Conservation (phyloP, 345 rosid species). For the Citrus unshiu region DNA sequence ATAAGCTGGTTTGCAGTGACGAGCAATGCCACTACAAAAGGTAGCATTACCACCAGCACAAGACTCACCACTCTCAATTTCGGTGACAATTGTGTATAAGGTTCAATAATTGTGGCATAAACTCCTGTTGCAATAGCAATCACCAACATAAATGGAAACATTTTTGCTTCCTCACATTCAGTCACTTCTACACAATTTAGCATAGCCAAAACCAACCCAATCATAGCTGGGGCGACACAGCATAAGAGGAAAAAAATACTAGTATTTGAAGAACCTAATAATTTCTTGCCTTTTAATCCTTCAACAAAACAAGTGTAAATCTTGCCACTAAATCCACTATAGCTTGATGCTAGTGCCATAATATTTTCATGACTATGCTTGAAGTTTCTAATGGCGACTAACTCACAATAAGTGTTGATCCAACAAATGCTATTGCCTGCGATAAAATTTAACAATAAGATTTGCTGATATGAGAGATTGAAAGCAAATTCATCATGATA, state of each 20-base stretch:
- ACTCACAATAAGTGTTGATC: slow-evolving; percentile 32
- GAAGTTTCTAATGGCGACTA: slow-evolving; percentile 18
- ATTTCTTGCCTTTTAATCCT: slow-evolving; percentile 7
- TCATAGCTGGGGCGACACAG: slow-evolving; percentile 19
- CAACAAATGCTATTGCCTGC: slow-evolving; percentile 43
- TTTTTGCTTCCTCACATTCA: slow-evolving; percentile 4
- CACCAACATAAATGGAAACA: slow-evolving; percentile 17
- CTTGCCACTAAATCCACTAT: slow-evolving; percentile 34
- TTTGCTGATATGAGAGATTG: slow-evolving; percentile 24
- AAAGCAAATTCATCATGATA: neutral
- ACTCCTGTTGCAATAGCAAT: slow-evolving; percentile 28
- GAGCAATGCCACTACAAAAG: slow-evolving; percentile 20
- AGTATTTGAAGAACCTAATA: slow-evolving; percentile 7
- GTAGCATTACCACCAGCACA: slow-evolving; percentile 14
- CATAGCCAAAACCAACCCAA: neutral
- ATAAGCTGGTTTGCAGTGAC: neutral
- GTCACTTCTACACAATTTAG: slow-evolving; percentile 12
- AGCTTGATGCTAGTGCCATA: slow-evolving; percentile 26
- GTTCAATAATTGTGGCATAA: slow-evolving; percentile 18
- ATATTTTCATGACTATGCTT: slow-evolving; percentile 16
- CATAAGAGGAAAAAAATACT: slow-evolving; percentile 23
- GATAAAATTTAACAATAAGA: slow-evolving; percentile 30
- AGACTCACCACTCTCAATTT: slow-evolving; percentile 11
- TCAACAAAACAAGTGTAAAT: slow-evolving; percentile 28
- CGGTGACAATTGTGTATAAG: slow-evolving; percentile 3